Conservation (phyloP, 2,329 filamentous ascomycete species). For the Fusarium anguioides region DNA sequence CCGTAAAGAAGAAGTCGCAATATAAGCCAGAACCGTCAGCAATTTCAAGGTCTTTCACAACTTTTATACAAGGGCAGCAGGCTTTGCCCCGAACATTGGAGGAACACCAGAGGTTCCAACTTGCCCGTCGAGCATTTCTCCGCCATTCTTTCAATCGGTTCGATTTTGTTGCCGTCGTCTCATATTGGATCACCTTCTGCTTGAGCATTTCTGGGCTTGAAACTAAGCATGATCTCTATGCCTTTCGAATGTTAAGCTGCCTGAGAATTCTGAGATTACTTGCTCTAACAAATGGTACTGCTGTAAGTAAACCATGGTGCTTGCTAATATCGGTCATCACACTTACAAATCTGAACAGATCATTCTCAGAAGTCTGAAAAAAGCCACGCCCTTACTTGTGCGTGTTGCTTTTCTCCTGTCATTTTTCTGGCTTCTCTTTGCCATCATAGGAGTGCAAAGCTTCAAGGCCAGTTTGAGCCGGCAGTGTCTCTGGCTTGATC, state of each 20-base stretch:
- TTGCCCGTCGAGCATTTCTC: slow-evolving; percentile 91
- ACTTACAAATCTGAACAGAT: slow-evolving; percentile 66
- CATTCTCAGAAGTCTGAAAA: slow-evolving; percentile 94
- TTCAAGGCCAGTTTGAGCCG: slow-evolving; percentile 87
- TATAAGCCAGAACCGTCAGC: slow-evolving; percentile 67
- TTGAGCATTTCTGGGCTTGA: slow-evolving; percentile 78
- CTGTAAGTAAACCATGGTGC: slow-evolving; percentile 64
- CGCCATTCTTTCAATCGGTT: slow-evolving; percentile 95
- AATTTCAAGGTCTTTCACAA: slow-evolving; percentile 82
- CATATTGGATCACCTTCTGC: slow-evolving; percentile 91
- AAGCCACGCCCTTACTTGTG: slow-evolving; percentile 89
- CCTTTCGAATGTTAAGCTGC: slow-evolving; percentile 97
- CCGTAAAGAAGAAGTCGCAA: slow-evolving; percentile 65
- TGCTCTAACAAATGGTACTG: slow-evolving; percentile 91
- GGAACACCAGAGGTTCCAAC: slow-evolving; percentile 84
- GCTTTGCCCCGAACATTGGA: slow-evolving; percentile 70
- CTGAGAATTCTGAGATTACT: slow-evolving; percentile 92
- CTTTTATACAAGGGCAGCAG: slow-evolving; percentile 73
- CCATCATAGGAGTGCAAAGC: slow-evolving; percentile 95
- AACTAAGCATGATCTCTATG: slow-evolving; percentile 76
- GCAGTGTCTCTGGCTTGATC: slow-evolving; percentile 82
- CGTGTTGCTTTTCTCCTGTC: slow-evolving; percentile 94
- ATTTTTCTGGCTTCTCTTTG: slow-evolving; percentile 98
- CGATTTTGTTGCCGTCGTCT: slow-evolving; percentile 93
- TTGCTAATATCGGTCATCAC: neutral